phyloP scores from a whole-genome alignment of 1,284 basidiomycete species.

The Inonotus obliquus region DNA sequence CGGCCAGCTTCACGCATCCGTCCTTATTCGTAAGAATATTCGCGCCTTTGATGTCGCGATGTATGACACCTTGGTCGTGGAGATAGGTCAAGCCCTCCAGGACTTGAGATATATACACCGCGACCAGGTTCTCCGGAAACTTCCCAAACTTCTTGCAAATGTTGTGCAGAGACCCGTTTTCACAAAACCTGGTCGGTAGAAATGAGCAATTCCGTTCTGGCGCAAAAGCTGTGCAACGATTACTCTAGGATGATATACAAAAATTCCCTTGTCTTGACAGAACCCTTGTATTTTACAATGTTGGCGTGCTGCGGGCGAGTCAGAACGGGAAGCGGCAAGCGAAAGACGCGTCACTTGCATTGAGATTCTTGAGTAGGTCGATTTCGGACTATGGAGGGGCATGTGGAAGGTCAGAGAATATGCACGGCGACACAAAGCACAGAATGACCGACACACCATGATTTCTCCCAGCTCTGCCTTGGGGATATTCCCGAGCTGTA shows the following conservation, averaged over 20 bases:
- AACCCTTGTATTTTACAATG: conserved; percentile 99
- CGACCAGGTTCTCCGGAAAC: conserved; percentile 95
- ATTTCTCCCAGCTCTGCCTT: conserved; percentile 92
- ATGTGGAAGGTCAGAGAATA: not conserved
- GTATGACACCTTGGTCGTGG: conserved; percentile 96
- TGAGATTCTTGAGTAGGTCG: conserved; percentile 94
- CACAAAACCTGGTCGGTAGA: conserved; percentile 70
- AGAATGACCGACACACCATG: conserved; percentile 62
- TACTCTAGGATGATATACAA: conserved; percentile 96
- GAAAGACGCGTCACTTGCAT: conserved; percentile 45
- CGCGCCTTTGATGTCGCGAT: conserved; percentile 98
- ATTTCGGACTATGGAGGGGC: conserved; percentile 76
- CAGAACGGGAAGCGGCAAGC: conserved; percentile 1
- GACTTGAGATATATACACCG: conserved; percentile 93
- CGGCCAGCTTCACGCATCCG: conserved; percentile 92
- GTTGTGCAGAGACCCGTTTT: conserved; percentile 94
- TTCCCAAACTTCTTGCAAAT: conserved; percentile 98
- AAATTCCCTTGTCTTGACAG: conserved; percentile 90
- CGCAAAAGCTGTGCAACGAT: conserved; percentile 24
- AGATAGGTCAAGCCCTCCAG: conserved; percentile 91
- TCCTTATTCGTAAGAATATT: conserved; percentile 99
- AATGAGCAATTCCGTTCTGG: conserved; percentile 7
- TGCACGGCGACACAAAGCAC: not conserved
- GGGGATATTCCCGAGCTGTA: conserved; percentile 89
- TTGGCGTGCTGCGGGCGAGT: conserved; percentile 64